phyloP scores from a whole-genome alignment of 2,329 filamentous ascomycete genomes.

The Penicillium rolfsii region DNA sequence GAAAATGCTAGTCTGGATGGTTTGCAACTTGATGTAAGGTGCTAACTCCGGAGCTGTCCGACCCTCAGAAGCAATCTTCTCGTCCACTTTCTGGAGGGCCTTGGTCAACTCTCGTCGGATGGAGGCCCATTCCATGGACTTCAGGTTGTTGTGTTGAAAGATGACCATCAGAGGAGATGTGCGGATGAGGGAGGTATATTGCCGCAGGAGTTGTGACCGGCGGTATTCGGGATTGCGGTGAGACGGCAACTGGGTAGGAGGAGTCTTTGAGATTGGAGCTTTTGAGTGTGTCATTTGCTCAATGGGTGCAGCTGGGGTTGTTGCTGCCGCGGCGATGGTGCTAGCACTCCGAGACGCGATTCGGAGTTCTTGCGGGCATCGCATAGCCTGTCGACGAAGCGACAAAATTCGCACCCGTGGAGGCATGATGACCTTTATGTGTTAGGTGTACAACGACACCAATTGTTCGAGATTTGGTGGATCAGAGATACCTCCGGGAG shows the following conservation, averaged over 20 bases:
- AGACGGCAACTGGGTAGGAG: constrained; percentile 78
- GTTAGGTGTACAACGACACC: constrained; percentile 10
- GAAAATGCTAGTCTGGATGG: constrained; percentile 88
- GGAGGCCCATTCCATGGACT: constrained; percentile 72
- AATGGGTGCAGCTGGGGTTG: constrained; percentile 57
- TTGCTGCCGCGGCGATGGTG: constrained; percentile 53
- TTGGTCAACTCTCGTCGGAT: constrained; percentile 70
- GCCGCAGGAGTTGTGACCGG: constrained; percentile 84
- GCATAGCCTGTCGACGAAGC: constrained; percentile 41
- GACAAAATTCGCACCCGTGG: constrained; percentile 54
- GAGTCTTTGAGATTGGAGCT: constrained; percentile 55
- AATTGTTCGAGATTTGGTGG: constrained; percentile 16
- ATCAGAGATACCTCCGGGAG: constrained; percentile 16
- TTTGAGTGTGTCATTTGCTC: constrained; percentile 51
- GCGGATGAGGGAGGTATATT: constrained; percentile 85
- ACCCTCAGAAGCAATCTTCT: constrained; percentile 64
- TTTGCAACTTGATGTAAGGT: constrained; percentile 73
- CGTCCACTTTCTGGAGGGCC: constrained; percentile 67
- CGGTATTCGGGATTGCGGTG: constrained; percentile 83
- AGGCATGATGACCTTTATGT: constrained; percentile 50
- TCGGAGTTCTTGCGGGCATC: constrained; percentile 43
- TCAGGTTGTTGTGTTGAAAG: constrained; percentile 80
- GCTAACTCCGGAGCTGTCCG: constrained; percentile 53
- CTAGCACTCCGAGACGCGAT: constrained; percentile 46
- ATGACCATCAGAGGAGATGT: constrained; percentile 83